Base-by-base conservation (phyloP, 2,329 filamentous ascomycete genomes). In the Fusarium acutatum region DNA sequence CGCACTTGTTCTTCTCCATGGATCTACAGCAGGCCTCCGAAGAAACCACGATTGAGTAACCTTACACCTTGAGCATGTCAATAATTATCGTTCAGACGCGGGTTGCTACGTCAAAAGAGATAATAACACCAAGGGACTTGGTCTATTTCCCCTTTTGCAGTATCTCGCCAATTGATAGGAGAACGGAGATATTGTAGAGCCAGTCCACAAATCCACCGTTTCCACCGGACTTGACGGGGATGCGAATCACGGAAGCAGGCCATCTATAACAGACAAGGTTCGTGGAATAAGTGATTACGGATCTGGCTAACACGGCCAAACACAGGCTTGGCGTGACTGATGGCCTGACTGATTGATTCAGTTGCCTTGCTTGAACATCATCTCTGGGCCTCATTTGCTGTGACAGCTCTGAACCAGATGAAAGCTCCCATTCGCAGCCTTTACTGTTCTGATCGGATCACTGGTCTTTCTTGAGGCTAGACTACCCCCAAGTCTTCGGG, bases 151-250 rank as follows among this genome's bases (percentile, higher is more conserved):
- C 57, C 37, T 62, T 75, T 72, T 46, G 62, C 59, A 70, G 50
- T 53, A 63, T 67, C 47, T n/a, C 52, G 57, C 66, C 64, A 59
- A 59, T 40, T 26, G 47, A 38, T 69, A 64, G 43, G 49, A 35
- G 41, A 71, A 59, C 40, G 62, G 70, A 66, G 38, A 52, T 67
- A 37, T 50, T 46, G 43, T 34, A 65, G 60, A 54, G 60, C 46
- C 60, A 60, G 34, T 58, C 62, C 64, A 66, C 67, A 60, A 66
- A 22, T 26, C 67, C 76, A 78, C 76, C 75, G 76, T 71, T 69
- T 60, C 69, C 75, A 75, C 76, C 76, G 63, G 60, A 56, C 60
- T 56, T 57, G 58, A 58, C 73, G 59, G 50, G 65, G 61, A 62
- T 73, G 38, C 35, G 67, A 40, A 62, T 62, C 54, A 67, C 53